These are phyloP conservation scores for Onygenales sp. DNA, from an alignment of 2,329 filamentous ascomycete species.

Conservation along the genomic window DNA sequence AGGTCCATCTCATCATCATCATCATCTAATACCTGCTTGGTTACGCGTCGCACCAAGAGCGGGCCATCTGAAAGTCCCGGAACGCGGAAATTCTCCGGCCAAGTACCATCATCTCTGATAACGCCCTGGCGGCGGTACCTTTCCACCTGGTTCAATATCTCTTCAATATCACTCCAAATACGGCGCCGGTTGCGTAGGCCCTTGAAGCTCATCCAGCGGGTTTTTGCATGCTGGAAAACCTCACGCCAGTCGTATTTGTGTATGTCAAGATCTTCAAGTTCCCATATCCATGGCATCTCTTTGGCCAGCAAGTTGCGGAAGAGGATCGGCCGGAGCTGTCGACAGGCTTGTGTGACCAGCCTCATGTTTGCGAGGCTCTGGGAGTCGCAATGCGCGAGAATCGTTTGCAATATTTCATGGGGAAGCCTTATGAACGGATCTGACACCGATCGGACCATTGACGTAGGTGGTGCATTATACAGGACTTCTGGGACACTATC, in stretches of 20 bases:
- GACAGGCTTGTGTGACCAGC: neutral
- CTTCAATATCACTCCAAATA: neutral
- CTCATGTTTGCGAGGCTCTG: neutral
- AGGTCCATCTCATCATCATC: too few relatives aligned
- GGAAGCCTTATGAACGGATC: neutral
- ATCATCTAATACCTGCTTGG: too few relatives aligned
- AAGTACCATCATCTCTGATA: neutral
- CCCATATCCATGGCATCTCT: neutral
- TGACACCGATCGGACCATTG: too few relatives aligned
- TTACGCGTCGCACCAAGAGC: too few relatives aligned
- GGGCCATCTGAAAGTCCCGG: too few relatives aligned
- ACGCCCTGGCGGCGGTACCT: neutral
- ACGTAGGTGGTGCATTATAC: neutral
- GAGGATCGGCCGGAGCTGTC: neutral
- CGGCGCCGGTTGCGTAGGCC: neutral
- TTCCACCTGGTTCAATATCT: neutral
- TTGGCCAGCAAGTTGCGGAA: neutral
- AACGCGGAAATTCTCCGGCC: neutral
- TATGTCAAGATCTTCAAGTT: neutral
- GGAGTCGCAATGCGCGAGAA: neutral
- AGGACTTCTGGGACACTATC: too few relatives aligned
- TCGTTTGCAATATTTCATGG: neutral
- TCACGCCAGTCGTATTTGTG: neutral
- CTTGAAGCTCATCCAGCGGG: neutral
- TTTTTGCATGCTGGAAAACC: neutral